Conservation (phyloP, 805 yeast genomes). For the Ogataea saltuana region DNA sequence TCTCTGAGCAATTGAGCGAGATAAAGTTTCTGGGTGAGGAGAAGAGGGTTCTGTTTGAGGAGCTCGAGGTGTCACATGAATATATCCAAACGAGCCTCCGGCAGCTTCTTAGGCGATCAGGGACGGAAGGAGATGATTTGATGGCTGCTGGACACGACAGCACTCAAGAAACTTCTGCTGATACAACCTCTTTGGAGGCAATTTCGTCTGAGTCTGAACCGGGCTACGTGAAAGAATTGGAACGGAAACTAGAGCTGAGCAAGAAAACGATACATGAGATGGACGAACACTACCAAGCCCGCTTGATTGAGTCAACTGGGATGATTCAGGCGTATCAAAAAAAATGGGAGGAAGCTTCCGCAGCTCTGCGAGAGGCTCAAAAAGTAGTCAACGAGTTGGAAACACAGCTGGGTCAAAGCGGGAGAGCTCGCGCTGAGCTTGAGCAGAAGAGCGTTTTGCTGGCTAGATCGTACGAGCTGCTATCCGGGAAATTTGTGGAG, state of each 20-base stretch:
- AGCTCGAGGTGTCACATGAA: slow-evolving; percentile 18
- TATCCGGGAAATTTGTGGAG: slow-evolving; percentile 15
- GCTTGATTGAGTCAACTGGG: slow-evolving; percentile 4
- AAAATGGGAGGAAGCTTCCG: slow-evolving; percentile 5
- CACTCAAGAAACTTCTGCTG: not conserved
- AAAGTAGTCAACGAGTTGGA: not conserved
- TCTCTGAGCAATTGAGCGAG: slow-evolving; percentile 5
- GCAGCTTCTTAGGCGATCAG: not conserved
- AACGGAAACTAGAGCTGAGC: slow-evolving; percentile 1
- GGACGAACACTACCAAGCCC: slow-evolving; percentile 14
- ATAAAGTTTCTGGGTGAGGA: slow-evolving; percentile 13
- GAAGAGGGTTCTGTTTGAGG: slow-evolving; percentile 15
- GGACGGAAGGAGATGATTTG: not conserved
- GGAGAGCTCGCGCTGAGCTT: not conserved
- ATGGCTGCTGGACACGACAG: not conserved
- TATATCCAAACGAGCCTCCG: slow-evolving; percentile 9
- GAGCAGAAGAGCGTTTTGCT: slow-evolving; percentile 9
- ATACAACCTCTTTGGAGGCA: too few species aligned
- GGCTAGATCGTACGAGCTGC: slow-evolving; percentile 14
- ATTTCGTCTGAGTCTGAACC: not conserved
- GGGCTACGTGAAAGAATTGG: not conserved
- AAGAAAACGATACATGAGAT: slow-evolving; percentile 13
- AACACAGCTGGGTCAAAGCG: not conserved
- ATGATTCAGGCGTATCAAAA: slow-evolving; percentile 11
- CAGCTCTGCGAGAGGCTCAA: not conserved